Base-by-base conservation (phyloP, 352 stramenopile genomes). In the Phytophthora fragariaefolia region DNA sequence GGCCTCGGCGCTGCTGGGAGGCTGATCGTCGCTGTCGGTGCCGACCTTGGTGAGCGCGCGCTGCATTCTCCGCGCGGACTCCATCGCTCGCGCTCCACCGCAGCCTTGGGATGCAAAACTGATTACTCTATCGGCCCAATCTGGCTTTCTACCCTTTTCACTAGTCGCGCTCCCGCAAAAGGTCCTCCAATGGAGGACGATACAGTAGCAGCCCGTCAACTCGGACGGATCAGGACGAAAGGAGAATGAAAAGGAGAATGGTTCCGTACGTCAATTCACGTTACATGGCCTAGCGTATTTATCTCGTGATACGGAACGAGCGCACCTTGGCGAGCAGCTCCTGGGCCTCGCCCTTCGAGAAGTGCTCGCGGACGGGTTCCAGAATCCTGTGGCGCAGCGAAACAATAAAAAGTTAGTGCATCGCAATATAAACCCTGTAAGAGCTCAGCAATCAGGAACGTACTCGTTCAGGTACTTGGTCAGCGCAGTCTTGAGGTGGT, bases 351-450 rank as follows among this genome's bases (percentile, higher is more conserved):
- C 94, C 91, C 79, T 98, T 85, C 24, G 82, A 88, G 56, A 99
- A 99, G 79, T 99, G 98, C 66, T 96, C 77, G 49, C 98, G 89
- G 42, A 99, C 98, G 15, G 98, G 98, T 71, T 99, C 90, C 63
- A 99, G 73, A 36, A 98, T 96, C 27, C 87, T 93, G 58, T n/a
- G n/a, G n/a, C 43, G 47, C 28, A 59, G n/a, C 15, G 66, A 27
- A 51, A 13, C 66, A 43, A 58, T 26, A 62, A 24, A 63, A 54
- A 51, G 20, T 66, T 59, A 71, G 43, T 20, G 53, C n/a, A 36
- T 9, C 61, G 9, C n/a, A 5, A 54, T 8, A 55, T 30, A 24
- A 22, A 6, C 10, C 38, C n/a, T 56, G 22, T 36, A 56, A 22
- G 9, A 60, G 7, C 55, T 20, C 3, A 58, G 47, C 6, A 42